Evolutionary conservation across 768 basidiomycete genomes (phyloP).

Genomic region (Naematelia encephala): DNA sequence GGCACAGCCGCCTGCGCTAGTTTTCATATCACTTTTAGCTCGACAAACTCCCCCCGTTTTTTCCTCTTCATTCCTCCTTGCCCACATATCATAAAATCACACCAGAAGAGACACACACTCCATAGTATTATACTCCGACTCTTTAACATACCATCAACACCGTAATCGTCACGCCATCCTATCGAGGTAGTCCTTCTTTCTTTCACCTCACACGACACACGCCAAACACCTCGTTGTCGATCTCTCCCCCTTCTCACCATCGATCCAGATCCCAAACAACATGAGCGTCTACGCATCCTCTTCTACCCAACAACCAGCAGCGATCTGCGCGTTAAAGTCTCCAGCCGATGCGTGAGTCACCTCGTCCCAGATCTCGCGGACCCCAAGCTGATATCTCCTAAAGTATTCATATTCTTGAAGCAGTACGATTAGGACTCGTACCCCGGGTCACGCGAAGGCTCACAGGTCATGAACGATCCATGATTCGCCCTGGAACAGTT

Average conservation of each 20-base stretch:
- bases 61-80: background rate
- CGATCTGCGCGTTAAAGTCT: slow-evolving; percentile 41
- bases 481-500: slow-evolving; percentile 43
- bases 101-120: background rate
- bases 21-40: background rate
- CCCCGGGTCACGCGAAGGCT: slow-evolving; percentile 47
- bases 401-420: slow-evolving; percentile 46
- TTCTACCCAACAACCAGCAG: slow-evolving; percentile 45
- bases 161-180: background rate
- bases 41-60: too few species aligned
- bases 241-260: background rate
- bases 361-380: background rate
- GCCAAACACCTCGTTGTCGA: background rate
- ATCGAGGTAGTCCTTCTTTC: background rate
- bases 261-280: too few species aligned
- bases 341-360: slow-evolving; percentile 46
- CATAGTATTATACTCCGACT: background rate
- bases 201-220: background rate
- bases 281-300: slow-evolving; percentile 13
- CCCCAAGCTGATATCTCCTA: background rate
- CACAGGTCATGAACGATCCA: slow-evolving; percentile 41
- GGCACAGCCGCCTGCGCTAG: background rate
- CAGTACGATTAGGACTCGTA: slow-evolving; percentile 40
- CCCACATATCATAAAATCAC: too few species aligned
- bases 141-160: background rate